Evolutionary conservation across 1,139 yeast species (phyloP), one percentile per base, ranked within the genome.

Genomic region (Blastobotrys persicus): DNA sequence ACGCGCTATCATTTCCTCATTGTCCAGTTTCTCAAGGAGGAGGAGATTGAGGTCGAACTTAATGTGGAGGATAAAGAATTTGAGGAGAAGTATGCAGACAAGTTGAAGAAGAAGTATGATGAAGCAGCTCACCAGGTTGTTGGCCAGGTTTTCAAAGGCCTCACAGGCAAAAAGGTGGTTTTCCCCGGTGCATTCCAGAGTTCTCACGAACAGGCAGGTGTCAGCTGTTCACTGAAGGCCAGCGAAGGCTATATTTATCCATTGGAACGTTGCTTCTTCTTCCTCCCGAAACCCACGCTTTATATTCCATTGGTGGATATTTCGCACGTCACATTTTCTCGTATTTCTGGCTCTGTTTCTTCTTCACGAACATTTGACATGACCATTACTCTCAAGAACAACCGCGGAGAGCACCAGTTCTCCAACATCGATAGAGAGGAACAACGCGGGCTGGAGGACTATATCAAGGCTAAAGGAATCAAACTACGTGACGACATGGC

Each of bases 1-100:
- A 94, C 98, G 0, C 79, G 96, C 55, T 92, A 92, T 64, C 96
- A 97, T 44, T 94, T 88, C 68, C 73, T 92, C 65, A 94, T 89
- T 9, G 72, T 91, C 68, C 98, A 92, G 70, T 88, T 92, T 66
- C 79, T 84, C 53, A 81, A 83, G 55, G 96, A 88, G 58, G 98
- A 92, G 68, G 96, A 88, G 66, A 80, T 89, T 44, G 97, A 89
- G 66, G 83, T 92, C 45, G 96, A 89, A 64, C 76, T 94, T 58
- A 91, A 94, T 63, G 71, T 92, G 31, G 83, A 85, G 43, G 96
- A 91, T 42, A 88, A 80, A 13, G 97, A 87, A 61, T 89, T 81
- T 65, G 82, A 85, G 56, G 71, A 72, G 45, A 85, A 84, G 59
- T 94, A 87, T 67, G 83, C 86, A 62, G 89, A 81, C 57, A 81